These are phyloP conservation scores for Canariomyces notabilis DNA, from an alignment of 2,329 filamentous ascomycete genomes.

Conservation along the genomic window DNA sequence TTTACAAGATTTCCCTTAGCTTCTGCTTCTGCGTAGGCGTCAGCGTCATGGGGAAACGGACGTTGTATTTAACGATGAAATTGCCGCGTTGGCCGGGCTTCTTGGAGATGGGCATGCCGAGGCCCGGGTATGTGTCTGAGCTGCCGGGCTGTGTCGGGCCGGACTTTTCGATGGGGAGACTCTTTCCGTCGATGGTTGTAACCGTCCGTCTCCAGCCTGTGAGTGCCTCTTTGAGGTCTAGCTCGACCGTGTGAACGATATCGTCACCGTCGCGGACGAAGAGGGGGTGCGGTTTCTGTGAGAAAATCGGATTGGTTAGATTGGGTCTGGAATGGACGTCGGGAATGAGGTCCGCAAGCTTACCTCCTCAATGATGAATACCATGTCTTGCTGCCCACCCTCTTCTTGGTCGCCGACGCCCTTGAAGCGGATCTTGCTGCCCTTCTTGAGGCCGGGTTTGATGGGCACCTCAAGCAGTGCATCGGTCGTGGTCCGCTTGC, in stretches of 20 bases:
- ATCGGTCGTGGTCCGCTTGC: slow-evolving; percentile 81
- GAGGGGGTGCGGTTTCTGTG: slow-evolving; percentile 79
- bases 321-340: not conserved
- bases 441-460: slow-evolving; percentile 91
- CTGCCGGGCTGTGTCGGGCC: slow-evolving; percentile 84
- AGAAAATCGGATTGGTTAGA: slow-evolving; percentile 1
- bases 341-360: slow-evolving; percentile 32
- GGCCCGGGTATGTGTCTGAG: slow-evolving; percentile 72
- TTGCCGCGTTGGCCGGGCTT: slow-evolving; percentile 79
- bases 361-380: slow-evolving; percentile 93
- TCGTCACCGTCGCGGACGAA: slow-evolving; percentile 88
- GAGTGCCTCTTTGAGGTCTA: slow-evolving; percentile 87
- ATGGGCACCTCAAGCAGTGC: slow-evolving; percentile 92
- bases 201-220: slow-evolving; percentile 93
- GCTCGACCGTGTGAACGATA: slow-evolving; percentile 69
- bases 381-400: slow-evolving; percentile 88
- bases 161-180: slow-evolving; percentile 70
- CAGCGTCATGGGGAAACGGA: slow-evolving; percentile 81
- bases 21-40: slow-evolving; percentile 73
- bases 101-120: slow-evolving; percentile 96
- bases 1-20: slow-evolving; percentile 61
- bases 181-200: slow-evolving; percentile 86
- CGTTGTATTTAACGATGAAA: slow-evolving; percentile 83
- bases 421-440: slow-evolving; percentile 96
- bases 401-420: slow-evolving; percentile 98